Conservation (phyloP, 257 asterid species). For the Solanum tacnaense region DNA sequence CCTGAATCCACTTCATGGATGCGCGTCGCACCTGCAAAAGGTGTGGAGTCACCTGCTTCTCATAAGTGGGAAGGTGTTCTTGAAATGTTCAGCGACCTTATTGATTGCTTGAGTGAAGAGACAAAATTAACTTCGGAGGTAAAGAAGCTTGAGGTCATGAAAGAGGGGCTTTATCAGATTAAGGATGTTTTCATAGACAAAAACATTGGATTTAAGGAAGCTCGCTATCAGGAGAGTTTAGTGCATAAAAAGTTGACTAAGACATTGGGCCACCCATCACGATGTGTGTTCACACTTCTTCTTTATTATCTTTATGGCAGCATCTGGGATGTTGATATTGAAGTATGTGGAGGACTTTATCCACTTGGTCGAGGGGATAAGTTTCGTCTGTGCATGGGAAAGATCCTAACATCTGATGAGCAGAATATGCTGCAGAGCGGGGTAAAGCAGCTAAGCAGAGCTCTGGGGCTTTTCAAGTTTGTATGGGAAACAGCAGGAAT, state of each 20-base stretch:
- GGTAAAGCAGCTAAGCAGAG: conserved; percentile 61
- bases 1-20: conserved; percentile 82
- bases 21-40: conserved; percentile 56
- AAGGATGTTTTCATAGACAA: conserved; percentile 58
- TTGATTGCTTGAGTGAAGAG: conserved; percentile 39
- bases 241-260: conserved; percentile 59
- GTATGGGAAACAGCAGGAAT: conserved; percentile 68
- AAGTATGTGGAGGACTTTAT: conserved; percentile 72
- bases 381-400: conserved; percentile 66
- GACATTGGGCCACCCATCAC: conserved; percentile 68
- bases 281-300: conserved; percentile 68
- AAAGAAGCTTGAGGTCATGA: conserved; percentile 66
- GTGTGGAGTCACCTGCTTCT: not conserved
- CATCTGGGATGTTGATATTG: conserved; percentile 53
- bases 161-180: conserved; percentile 77
- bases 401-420: conserved; percentile 51
- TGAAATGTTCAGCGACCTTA: conserved; percentile 27
- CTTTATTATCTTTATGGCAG: conserved; percentile 53
- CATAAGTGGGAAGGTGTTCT: not conserved
- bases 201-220: conserved; percentile 67
- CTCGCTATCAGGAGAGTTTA: conserved; percentile 53
- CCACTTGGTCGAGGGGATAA: conserved; percentile 25
- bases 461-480: conserved; percentile 71
- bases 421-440: conserved; percentile 48
- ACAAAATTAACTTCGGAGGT: conserved; percentile 16